Conservation (phyloP, 139 green algal species). For the Picochlorum sp. region DNA sequence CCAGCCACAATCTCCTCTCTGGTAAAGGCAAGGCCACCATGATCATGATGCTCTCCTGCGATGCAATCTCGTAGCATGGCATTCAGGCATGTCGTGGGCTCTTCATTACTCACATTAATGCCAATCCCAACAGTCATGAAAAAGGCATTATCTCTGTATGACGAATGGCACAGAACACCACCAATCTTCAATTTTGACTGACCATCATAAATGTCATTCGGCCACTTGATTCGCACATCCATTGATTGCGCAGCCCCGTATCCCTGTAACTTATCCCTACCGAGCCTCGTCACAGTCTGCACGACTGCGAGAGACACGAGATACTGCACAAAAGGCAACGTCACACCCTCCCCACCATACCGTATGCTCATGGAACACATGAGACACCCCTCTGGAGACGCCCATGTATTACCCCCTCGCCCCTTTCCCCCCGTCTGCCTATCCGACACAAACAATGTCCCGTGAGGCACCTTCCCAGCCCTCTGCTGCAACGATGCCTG, state of each 20-base stretch:
- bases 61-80: conserved; percentile 40
- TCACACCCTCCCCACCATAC: conserved; percentile 37
- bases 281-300: conserved; percentile 48
- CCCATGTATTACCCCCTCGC: conserved; percentile 82
- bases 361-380: conserved; percentile 73
- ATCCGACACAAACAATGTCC: conserved; percentile 58
- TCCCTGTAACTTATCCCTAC: neutral
- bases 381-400: conserved; percentile 78
- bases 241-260: neutral
- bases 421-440: conserved; percentile 60
- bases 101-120: conserved; percentile 81
- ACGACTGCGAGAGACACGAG: conserved; percentile 82
- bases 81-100: conserved; percentile 85
- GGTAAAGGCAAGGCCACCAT: neutral
- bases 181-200: conserved; percentile 67
- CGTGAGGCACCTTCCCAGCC: conserved; percentile 41
- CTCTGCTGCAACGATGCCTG: conserved; percentile 53
- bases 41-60: neutral
- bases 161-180: conserved; percentile 83
- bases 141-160: conserved; percentile 55
- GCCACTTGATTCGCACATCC: conserved; percentile 89
- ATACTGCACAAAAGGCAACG: conserved; percentile 91
- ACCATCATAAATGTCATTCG: conserved; percentile 86
- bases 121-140: conserved; percentile 69
- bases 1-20: conserved; percentile 41